Evolutionary conservation across 1,284 basidiomycete species (phyloP).

Genomic region (Xanthoconium separans): DNA sequence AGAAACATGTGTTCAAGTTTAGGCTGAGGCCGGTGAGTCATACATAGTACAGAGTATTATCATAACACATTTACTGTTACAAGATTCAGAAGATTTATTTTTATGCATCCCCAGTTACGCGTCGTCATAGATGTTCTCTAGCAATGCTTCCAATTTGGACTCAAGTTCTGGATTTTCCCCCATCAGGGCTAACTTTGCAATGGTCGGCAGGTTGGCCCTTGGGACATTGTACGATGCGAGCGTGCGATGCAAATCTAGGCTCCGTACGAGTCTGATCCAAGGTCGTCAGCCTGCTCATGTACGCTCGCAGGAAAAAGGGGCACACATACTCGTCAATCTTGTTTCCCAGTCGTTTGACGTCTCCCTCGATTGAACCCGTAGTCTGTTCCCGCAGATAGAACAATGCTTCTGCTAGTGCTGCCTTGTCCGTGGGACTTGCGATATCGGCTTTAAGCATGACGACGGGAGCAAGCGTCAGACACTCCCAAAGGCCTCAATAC

Average conservation of each 20-base stretch:
- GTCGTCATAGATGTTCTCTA: slow-evolving; percentile 48
- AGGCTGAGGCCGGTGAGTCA: too few species aligned
- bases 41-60: too few species aligned
- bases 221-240: slow-evolving; percentile 63
- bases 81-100: too few species aligned
- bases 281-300: background rate
- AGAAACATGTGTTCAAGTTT: background rate
- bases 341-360: slow-evolving; percentile 51
- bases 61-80: too few species aligned
- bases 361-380: slow-evolving; percentile 60
- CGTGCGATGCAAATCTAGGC: slow-evolving; percentile 57
- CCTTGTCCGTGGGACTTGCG: slow-evolving; percentile 57
- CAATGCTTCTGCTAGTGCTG: slow-evolving; percentile 52
- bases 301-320: background rate
- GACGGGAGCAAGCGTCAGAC: slow-evolving; percentile 70
- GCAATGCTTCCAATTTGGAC: slow-evolving; percentile 41
- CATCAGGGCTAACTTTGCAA: slow-evolving; percentile 51
- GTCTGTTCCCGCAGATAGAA: slow-evolving; percentile 56
- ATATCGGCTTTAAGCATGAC: slow-evolving; percentile 57
- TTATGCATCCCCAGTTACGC: background rate
- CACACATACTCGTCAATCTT: slow-evolving; percentile 52
- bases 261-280: slow-evolving; percentile 46
- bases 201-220: slow-evolving; percentile 46
- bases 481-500: slow-evolving; percentile 41
- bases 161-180: slow-evolving; percentile 37